phyloP scores from a whole-genome alignment of 2,329 filamentous ascomycete species.

The Hypocrella siamensis region DNA sequence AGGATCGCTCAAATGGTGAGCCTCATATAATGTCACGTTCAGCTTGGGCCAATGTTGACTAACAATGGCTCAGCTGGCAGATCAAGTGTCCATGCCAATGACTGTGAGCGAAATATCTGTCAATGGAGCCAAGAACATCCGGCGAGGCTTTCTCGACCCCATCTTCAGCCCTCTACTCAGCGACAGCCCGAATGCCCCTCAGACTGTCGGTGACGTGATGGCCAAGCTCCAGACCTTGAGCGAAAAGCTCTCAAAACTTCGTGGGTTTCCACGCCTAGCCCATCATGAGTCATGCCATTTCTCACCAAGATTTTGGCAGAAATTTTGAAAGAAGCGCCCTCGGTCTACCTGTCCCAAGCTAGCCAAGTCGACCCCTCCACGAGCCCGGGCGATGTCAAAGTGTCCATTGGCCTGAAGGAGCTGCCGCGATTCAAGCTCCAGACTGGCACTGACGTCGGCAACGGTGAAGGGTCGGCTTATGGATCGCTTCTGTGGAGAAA shows the following conservation, averaged over 20 bases:
- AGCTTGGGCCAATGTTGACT: slow-evolving; percentile 3
- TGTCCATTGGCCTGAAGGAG: slow-evolving; percentile 73
- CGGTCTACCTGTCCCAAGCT: slow-evolving; percentile 68
- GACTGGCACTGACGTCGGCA: slow-evolving; percentile 88
- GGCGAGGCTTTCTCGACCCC: slow-evolving; percentile 66
- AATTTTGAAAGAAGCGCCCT: slow-evolving; percentile 73
- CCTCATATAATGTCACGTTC: too few species aligned
- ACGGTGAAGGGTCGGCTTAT: slow-evolving; percentile 86
- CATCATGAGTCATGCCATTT: too few species aligned
- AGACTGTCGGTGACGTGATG: slow-evolving; percentile 69
- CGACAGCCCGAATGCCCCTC: slow-evolving; percentile 47
- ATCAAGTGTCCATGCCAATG: slow-evolving; percentile 76
- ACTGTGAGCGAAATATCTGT: slow-evolving; percentile 76
- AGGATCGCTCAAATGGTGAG: slow-evolving; percentile 21
- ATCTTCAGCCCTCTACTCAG: slow-evolving; percentile 66
- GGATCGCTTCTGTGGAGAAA: slow-evolving; percentile 79
- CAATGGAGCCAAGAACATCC: slow-evolving; percentile 70
- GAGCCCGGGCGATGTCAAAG: slow-evolving; percentile 62
- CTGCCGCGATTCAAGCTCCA: slow-evolving; percentile 74
- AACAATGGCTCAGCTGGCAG: slow-evolving; percentile 23
- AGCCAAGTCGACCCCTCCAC: slow-evolving; percentile 51
- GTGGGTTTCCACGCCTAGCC: slow-evolving; percentile 29
- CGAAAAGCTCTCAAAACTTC: slow-evolving; percentile 64
- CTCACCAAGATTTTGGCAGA: slow-evolving; percentile 31
- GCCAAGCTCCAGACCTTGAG: slow-evolving; percentile 54